These are phyloP conservation scores for Dovyalis caffra DNA, from an alignment of 345 rosid genomes.

Conservation along the genomic window DNA sequence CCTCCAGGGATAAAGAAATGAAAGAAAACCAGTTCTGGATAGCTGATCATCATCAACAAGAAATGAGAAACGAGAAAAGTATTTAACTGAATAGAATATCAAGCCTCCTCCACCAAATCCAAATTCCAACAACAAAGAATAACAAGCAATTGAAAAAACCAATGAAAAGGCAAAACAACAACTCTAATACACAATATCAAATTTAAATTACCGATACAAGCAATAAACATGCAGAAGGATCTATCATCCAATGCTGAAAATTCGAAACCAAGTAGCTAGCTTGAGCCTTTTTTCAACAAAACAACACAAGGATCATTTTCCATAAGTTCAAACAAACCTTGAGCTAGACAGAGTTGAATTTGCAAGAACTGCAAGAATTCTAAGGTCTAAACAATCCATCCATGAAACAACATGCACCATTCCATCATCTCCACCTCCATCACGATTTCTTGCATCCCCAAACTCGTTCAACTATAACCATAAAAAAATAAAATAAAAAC, in stretches of 20 bases:
- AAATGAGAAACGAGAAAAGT: not conserved
- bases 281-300: too few relatives aligned
- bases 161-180: not conserved
- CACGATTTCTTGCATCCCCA: constrained; percentile 4
- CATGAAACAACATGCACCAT: constrained; percentile 43
- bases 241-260: not conserved
- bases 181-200: not conserved
- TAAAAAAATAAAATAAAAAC: not conserved
- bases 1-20: constrained; percentile 48
- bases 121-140: not conserved
- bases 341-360: constrained; percentile 48
- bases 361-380: constrained; percentile 38
- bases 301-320: too few relatives aligned
- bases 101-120: not conserved
- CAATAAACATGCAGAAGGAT: not conserved
- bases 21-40: constrained; percentile 35
- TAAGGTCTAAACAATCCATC: constrained; percentile 49
- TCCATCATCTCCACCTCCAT: constrained; percentile 28
- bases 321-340: constrained; percentile 20
- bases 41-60: constrained; percentile 21
- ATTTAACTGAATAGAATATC: not conserved
- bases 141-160: not conserved
- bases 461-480: constrained; percentile 5
- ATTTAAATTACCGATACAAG: not conserved
- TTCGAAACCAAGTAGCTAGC: not conserved